These are phyloP conservation scores for Paraconiothyrium brasiliense DNA, from an alignment of 2,329 filamentous ascomycete species.

Conservation along the genomic window DNA sequence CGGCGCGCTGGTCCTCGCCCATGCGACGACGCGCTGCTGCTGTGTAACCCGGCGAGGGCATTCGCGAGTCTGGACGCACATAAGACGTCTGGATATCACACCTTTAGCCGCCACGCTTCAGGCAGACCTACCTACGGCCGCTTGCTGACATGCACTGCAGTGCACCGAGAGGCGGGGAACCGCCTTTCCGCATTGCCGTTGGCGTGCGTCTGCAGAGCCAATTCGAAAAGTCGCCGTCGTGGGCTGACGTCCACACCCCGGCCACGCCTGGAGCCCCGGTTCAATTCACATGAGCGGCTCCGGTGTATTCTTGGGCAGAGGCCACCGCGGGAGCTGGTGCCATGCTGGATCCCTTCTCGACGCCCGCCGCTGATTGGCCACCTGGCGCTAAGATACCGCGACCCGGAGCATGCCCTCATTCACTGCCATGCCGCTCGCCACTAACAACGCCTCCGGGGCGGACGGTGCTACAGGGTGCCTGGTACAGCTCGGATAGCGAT, in stretches of 20 bases:
- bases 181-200: constrained; percentile 21
- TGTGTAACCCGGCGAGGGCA: background rate
- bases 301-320: constrained; percentile 39
- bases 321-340: background rate
- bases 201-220: constrained; percentile 17
- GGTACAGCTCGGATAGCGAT: constrained; percentile 38
- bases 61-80: constrained; percentile 16
- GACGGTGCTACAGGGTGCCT: constrained; percentile 35
- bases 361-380: constrained; percentile 37
- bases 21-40: background rate
- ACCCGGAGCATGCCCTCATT: constrained; percentile 38
- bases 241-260: constrained; percentile 38
- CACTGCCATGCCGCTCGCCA: constrained; percentile 48
- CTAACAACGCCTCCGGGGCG: constrained; percentile 27
- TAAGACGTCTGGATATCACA: constrained; percentile 28
- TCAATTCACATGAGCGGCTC: constrained; percentile 32
- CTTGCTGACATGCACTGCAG: constrained; percentile 19
- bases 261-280: constrained; percentile 19
- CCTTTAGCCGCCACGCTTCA: constrained; percentile 36
- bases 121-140: constrained; percentile 1
- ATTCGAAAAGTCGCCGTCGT: constrained; percentile 12
- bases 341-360: constrained; percentile 31
- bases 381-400: constrained; percentile 23
- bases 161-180: constrained; percentile 22
- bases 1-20: no score